Evolutionary conservation across 2,329 filamentous ascomycete species (phyloP), one percentile per base, ranked within the genome.

Genomic region (Apiospora phragmitis): DNA sequence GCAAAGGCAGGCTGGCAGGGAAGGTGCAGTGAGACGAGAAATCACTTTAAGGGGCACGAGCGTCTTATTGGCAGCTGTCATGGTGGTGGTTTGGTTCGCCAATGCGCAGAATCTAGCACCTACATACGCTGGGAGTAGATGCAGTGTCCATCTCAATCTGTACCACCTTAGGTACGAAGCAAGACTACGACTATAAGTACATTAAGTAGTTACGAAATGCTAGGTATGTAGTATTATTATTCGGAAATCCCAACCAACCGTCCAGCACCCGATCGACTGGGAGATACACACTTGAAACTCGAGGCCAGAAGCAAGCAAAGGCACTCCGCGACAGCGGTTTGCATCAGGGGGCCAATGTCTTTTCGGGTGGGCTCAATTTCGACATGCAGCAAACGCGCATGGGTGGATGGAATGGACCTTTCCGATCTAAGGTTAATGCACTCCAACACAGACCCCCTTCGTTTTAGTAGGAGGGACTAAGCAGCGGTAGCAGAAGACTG

Each of bases 41-140:
- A 47, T 47, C 45, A 47, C 45, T n/a, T 47, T 29, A 59, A 59
- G 26, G n/a, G 47, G 51, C 51, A 59, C 51, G 51, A 59, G 51
- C 51, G 47, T 59, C 26, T 59, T 35, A 59, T 59, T 59, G 51
- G 51, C 51, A 51, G 49, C 24, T 47, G 43, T 47, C 43, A 21
- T 47, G 43, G 43, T 47, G 43, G 24, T 51, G 49, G 11, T 29
- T 29, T 51, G 49, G 49, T 26, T 51, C 51, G 55, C 55, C 55
- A 62, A 62, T 62, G 55, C 55, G 55, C 55, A 59, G 32, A 38
- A 62, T 62, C 55, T 59, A 35, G 51, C 51, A 59, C 51, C 12
- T 32, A 29, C 49, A 55, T 49, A 6, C n/a, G 45, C n/a, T 49
- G 45, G 45, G 38, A 9, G 38, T 41, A 41, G 38, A 41, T 41